These are phyloP conservation scores for Neurospora sp. DNA, from an alignment of 495 filamentous ascomycete genomes.

Conservation along the genomic window DNA sequence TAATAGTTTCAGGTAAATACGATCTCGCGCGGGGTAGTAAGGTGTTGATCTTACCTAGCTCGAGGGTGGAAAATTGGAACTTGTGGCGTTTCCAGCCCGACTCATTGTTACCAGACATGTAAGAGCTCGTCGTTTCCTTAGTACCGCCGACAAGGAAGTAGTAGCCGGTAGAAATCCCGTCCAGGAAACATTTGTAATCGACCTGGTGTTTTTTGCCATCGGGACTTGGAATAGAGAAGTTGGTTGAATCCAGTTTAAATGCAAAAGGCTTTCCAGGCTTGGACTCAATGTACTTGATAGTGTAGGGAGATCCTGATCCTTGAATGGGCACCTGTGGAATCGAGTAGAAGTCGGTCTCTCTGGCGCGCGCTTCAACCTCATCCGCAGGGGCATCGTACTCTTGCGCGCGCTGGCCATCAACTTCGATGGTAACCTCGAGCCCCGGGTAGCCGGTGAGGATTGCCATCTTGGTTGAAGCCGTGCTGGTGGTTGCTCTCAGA, in stretches of 20 bases:
- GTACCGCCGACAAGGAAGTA: neutral
- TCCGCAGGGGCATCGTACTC: slow-evolving; percentile 23
- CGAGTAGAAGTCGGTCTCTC: neutral
- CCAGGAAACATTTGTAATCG: neutral
- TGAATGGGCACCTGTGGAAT: neutral
- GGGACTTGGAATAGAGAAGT: neutral
- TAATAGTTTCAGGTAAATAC: neutral
- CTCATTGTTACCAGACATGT: neutral
- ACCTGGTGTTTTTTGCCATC: neutral
- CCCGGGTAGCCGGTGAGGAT: slow-evolving; percentile 20
- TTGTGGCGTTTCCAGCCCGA: neutral
- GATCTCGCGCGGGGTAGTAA: neutral
- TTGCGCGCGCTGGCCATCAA: slow-evolving; percentile 9
- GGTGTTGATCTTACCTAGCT: neutral
- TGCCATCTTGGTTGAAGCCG: slow-evolving; percentile 17
- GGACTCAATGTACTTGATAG: slow-evolving; percentile 12
- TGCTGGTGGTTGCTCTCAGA: neutral
- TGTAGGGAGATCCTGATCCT: neutral
- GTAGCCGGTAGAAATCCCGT: neutral
- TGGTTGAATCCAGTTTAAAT: neutral
- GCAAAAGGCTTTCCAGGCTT: slow-evolving; percentile 3
- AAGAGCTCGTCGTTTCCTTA: rapidly evolving
- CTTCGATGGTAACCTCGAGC: slow-evolving; percentile 16
- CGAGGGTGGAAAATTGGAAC: neutral
- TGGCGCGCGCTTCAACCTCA: neutral